A percentile compares a stretch with the other conserved stretches of the same genome.
Conservation (phyloP, 2,329 filamentous ascomycete species). For the Tolypocladium paradoxum region DNA sequence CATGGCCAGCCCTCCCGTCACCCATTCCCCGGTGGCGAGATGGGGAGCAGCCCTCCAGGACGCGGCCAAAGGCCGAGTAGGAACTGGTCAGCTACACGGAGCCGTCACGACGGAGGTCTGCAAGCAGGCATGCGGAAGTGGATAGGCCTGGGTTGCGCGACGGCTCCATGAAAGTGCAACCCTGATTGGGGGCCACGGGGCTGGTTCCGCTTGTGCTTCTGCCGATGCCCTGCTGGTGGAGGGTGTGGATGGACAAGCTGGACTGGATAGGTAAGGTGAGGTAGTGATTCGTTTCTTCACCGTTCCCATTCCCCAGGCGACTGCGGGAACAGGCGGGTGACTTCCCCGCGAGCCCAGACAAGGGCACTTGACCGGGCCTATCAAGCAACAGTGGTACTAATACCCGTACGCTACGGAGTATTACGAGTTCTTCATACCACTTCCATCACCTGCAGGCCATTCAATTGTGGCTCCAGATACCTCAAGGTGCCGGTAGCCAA, state of each 20-base stretch:
- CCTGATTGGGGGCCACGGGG: slow-evolving; percentile 3
- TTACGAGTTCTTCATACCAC: no score
- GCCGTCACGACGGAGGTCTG: neutral
- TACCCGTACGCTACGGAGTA: no score
- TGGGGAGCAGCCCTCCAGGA: neutral
- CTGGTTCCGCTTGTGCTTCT: neutral
- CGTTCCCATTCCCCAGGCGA: slow-evolving; percentile 3
- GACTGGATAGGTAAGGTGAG: no score
- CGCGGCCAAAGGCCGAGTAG: neutral
- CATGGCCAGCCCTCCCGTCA: neutral
- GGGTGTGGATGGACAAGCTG: neutral
- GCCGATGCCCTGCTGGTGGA: neutral
- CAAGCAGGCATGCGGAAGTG: neutral
- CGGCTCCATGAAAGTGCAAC: neutral
- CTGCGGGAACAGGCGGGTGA: neutral
- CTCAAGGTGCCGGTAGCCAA: no score
- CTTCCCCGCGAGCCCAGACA: slow-evolving; percentile 1
- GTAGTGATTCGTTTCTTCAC: neutral
- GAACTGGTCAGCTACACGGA: neutral
- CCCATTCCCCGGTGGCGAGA: neutral
- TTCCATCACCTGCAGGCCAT: no score
- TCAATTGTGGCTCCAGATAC: no score
- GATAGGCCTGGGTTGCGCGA: neutral
- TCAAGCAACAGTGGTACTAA: neutral
- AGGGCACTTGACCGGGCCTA: neutral